phyloP scores from a whole-genome alignment of 108 stramenopile species.

The Aurantiochytrium sp. region DNA sequence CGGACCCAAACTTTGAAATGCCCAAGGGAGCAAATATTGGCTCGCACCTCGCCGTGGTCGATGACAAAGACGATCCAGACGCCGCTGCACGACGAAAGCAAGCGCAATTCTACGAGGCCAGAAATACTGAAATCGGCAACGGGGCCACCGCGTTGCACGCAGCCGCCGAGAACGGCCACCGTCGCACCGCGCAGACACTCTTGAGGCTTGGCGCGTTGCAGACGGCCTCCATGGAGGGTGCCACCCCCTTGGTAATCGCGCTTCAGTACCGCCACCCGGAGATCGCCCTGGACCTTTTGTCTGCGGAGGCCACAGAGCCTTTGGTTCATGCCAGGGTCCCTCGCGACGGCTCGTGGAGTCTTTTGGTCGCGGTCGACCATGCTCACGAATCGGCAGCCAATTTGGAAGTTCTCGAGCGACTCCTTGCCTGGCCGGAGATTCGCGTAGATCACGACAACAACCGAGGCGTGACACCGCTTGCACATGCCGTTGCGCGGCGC shows the following conservation, averaged over 20 bases:
- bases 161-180: neutral
- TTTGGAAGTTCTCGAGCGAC: neutral
- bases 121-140: constrained; percentile 7
- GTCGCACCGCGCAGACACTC: neutral
- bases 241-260: neutral
- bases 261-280: neutral
- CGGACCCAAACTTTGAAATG: constrained; percentile 7
- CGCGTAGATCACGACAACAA: neutral
- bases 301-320: neutral
- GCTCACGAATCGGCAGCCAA: neutral
- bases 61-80: neutral
- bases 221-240: neutral
- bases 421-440: neutral
- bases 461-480: neutral
- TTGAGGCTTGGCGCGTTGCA: neutral
- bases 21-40: neutral
- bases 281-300: neutral
- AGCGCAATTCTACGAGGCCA: neutral
- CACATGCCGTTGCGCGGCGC: neutral
- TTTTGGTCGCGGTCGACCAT: neutral
- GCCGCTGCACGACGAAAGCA: neutral
- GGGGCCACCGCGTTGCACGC: constrained; percentile 24
- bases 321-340: neutral
- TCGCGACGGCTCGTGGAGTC: neutral
- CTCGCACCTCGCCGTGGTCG: neutral